phyloP scores from a whole-genome alignment of 768 basidiomycete species.

The Tulasnella sp. region DNA sequence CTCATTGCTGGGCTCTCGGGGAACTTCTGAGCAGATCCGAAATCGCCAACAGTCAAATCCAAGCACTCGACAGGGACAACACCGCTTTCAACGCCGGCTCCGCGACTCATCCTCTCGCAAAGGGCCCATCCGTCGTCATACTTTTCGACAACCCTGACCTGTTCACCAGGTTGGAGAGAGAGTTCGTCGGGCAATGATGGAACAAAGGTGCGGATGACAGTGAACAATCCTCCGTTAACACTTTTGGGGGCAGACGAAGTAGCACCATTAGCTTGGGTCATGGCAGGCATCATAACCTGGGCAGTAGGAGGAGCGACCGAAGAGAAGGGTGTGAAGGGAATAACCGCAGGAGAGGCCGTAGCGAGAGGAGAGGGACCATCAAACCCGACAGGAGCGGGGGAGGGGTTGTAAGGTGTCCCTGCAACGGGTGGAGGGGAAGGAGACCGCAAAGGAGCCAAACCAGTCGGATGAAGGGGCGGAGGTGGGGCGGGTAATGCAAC shows the following conservation, averaged over 20 bases:
- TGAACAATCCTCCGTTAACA: constrained; percentile 3
- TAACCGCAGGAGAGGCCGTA: constrained; percentile 1
- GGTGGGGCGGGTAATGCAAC: constrained; percentile 1
- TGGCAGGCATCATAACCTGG: no score
- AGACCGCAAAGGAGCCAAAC: constrained; percentile 2
- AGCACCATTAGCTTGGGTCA: no score
- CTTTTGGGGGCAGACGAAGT: no score
- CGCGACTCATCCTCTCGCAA: constrained; percentile 10
- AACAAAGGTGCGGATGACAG: constrained; percentile 13
- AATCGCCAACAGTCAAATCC: not conserved
- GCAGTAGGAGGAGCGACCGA: no score
- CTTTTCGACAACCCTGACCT: constrained; percentile 2
- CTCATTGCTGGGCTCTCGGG: constrained; percentile 3
- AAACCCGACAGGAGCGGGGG: not conserved
- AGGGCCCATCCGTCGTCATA: constrained; percentile 15
- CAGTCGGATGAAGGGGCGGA: constrained; percentile 8
- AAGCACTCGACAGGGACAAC: constrained; percentile 15
- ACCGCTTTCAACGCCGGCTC: constrained; percentile 7
- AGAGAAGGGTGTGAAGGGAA: constrained; percentile 4
- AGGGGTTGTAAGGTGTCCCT: not conserved
- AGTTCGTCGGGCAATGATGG: constrained; percentile 15
- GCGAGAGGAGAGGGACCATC: not conserved
- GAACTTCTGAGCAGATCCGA: not conserved
- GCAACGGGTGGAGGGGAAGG: constrained; percentile 10
- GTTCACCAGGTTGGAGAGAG: constrained; percentile 9